Conservation (phyloP, 2,329 filamentous ascomycete genomes). For the Colletotrichum tropicale region DNA sequence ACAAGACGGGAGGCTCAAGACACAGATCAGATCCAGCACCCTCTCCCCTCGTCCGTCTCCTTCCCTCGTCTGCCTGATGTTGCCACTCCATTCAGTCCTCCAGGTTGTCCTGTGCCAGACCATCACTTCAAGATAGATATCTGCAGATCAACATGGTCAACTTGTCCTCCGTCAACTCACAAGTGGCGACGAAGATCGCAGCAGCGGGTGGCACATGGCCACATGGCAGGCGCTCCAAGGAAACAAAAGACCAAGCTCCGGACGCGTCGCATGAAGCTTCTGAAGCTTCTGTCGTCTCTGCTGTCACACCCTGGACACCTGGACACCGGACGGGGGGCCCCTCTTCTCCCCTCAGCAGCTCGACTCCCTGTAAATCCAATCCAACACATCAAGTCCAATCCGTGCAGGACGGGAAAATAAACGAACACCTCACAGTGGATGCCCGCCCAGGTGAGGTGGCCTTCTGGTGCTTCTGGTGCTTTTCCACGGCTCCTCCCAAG, state of each 20-base stretch:
- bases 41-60: background rate
- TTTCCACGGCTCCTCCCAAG: background rate
- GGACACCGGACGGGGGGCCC: background rate
- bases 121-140: background rate
- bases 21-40: background rate
- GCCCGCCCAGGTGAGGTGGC: background rate
- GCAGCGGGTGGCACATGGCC: background rate
- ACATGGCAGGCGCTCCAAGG: background rate
- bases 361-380: background rate
- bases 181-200: background rate
- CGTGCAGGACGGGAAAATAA: background rate
- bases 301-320: constrained; percentile 1
- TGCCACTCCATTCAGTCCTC: background rate
- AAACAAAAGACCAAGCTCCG: background rate
- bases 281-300: constrained; percentile 21
- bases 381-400: background rate
- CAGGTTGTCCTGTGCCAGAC: background rate
- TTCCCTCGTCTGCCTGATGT: background rate
- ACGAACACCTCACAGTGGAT: background rate
- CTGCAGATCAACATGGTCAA: background rate
- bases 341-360: background rate
- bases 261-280: constrained; percentile 14
- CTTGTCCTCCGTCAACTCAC: background rate
- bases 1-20: background rate
- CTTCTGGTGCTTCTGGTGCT: background rate